Percentiles rank a stretch among this genome's conserved stretches.
Evolutionary conservation across 768 basidiomycete genomes (phyloP).

Genomic region (Amanita rubescens): DNA sequence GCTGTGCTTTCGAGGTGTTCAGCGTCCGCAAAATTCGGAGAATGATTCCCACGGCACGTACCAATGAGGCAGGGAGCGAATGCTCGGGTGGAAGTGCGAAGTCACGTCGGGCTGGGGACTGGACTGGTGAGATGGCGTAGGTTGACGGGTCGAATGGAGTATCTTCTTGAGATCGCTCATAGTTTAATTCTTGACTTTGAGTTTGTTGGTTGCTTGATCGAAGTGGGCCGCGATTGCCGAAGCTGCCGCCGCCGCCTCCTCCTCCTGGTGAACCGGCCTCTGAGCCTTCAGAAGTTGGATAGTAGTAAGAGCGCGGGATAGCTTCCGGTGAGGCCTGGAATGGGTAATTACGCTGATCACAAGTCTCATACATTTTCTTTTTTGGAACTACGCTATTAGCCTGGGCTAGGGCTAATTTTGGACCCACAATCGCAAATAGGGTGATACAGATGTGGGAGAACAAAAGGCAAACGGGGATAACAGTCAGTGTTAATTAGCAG

Average conservation of each 20-base stretch:
- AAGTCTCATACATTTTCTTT: not conserved
- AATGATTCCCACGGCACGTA: slow-evolving; percentile 1
- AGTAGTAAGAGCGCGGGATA: not conserved
- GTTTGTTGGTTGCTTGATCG: not conserved
- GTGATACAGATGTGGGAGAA: not conserved
- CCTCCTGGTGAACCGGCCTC: slow-evolving; percentile 2
- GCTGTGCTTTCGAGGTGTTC: not conserved
- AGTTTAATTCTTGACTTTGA: not conserved
- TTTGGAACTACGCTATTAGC: not conserved
- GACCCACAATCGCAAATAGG: not conserved
- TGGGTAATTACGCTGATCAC: not conserved
- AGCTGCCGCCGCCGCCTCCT: not conserved
- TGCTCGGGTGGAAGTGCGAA: not conserved
- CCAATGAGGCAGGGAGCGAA: not conserved
- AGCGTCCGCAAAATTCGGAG: not conserved
- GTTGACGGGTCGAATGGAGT: not conserved
- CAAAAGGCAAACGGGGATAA: not conserved
- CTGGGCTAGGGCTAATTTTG: slow-evolving; percentile 3
- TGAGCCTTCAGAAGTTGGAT: not conserved
- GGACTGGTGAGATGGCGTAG: not conserved
- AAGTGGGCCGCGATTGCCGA: not conserved
- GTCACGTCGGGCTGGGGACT: not conserved
- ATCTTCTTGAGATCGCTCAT: slow-evolving; percentile 2
- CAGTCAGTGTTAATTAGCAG: not conserved
- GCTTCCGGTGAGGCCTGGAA: not conserved